Base-by-base conservation (phyloP, 306 rosid genomes). In the Lagenaria siceraria region DNA sequence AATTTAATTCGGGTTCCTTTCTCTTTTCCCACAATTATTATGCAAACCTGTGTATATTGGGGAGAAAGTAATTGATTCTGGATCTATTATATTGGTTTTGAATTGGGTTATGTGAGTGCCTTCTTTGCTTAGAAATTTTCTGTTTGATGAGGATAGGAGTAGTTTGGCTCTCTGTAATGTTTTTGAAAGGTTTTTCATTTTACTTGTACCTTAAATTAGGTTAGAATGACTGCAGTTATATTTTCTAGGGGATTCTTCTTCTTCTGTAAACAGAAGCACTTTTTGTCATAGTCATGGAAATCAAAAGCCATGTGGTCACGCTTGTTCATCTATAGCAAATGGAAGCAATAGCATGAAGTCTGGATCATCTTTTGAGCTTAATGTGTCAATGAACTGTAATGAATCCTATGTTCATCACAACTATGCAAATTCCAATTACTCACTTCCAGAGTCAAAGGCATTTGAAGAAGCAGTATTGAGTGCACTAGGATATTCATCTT, bases 381-480 rank as follows among this genome's bases (percentile, higher is more conserved):
- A 79, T 81, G 86, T 56, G 54, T 81, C 97, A 42, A 51, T 77
- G 75, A 79, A 74, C 79, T 69, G 74, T 75, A 80, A 83, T 51
- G 61, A 70, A 59, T 49, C 84, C 17, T 74, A 69, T 17, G 53
- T 59, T 79, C 77, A 22, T 79, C 86, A 78, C 77, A 82, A 80
- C 79, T 73, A 54, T 25, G 72, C 78, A 33, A 81, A 75, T 66
- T 76, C 86, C 3, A 65, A 51, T 18, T 70, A 36, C 73, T 87
- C 90, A 48, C 72, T 83, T 66, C 82, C 83, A 10, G 73, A 84
- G 76, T 80, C 82, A 15, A 78, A 77, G 19, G 81, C 83, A 46
- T 69, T 88, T 82, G 89, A 84, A 64, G 84, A 82, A 74, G 84
- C 86, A 31, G 78, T 88, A 75, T 80, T 83, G 87, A 79, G 81